Evolutionary conservation across 1,284 basidiomycete genomes (phyloP), one percentile per base, ranked within the genome.

Genomic region (Cryptococcus neoformans): DNA sequence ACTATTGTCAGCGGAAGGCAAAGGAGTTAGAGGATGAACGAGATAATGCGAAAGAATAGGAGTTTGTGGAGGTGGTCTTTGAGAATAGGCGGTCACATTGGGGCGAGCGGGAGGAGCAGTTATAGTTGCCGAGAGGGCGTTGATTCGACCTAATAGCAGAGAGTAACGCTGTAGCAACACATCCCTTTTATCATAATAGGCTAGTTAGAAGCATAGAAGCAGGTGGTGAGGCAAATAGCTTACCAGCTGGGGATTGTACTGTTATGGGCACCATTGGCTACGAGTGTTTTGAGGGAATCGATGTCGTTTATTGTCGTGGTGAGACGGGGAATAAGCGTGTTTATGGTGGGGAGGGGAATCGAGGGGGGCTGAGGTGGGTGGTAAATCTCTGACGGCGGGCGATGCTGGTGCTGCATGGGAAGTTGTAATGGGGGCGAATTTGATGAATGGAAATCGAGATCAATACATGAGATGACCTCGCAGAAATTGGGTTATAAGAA

Each of bases 261-360:
- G 53, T 74, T 66, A 35, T 57, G 54, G 16, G 63, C 63, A 1
- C 73, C 73, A 2, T 60, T 49, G 2, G 59, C 73, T 6, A 76
- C 53, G 41, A 66, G 59, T 34, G 60, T 54, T 48, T 66, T 65
- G 38, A 74, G 63, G 2, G 54, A 36, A 51, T 76, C 74, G 34
- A 76, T 74, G 55, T 76, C 74, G 50, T 71, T 69, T 59, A 76
- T 76, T n/a, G 73, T 65, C 0, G 65, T 64, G 6, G 66, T 67
- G 10, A 76, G 55, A 0, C 72, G 65, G 6, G 73, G 72, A 14
- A 73, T 66, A 40, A 75, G 63, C 7, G 61, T 59, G 54, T 70
- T 68, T 36, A 75, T 58, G 11, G 62, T 54, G 11, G 58, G 48
- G 4, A 62, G 49, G 1, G 72, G 72, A 28, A 75, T 67, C 0